Conservation (phyloP, 208 protist species). For the Giardia muris region DNA sequence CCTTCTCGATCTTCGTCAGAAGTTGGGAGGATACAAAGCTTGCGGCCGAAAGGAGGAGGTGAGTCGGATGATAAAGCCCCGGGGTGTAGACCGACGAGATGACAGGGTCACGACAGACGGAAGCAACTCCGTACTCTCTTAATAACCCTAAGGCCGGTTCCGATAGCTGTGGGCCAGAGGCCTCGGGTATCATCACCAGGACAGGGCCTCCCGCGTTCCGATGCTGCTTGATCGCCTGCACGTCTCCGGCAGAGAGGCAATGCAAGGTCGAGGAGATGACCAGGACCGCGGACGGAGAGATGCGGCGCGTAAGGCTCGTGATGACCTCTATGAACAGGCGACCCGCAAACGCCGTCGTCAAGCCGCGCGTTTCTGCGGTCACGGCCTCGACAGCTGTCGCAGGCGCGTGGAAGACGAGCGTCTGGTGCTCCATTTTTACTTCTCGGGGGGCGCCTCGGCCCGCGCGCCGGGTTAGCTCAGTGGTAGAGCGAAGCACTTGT, state of each 20-base stretch:
- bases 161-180: background rate
- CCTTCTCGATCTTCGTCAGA: constrained; percentile 9
- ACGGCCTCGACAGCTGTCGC: background rate
- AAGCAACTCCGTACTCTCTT: background rate
- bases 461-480: too few relatives aligned
- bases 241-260: background rate
- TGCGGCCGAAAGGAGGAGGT: background rate
- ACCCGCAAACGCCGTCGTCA: background rate
- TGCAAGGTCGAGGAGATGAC: background rate
- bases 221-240: background rate
- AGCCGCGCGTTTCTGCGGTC: background rate
- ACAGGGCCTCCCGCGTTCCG: background rate
- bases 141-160: background rate
- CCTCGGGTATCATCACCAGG: background rate
- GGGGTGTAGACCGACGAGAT: constrained; percentile 1
- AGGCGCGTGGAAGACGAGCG: background rate
- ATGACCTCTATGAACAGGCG: background rate
- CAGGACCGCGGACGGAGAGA: background rate
- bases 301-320: background rate
- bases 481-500: too few relatives aligned
- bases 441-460: too few relatives aligned
- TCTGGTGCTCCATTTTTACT: too few relatives aligned
- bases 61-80: constrained; percentile 22
- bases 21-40: background rate
- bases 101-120: background rate